phyloP scores from a whole-genome alignment of 2,329 filamentous ascomycete genomes.

The Hyphodiscus sp. region DNA sequence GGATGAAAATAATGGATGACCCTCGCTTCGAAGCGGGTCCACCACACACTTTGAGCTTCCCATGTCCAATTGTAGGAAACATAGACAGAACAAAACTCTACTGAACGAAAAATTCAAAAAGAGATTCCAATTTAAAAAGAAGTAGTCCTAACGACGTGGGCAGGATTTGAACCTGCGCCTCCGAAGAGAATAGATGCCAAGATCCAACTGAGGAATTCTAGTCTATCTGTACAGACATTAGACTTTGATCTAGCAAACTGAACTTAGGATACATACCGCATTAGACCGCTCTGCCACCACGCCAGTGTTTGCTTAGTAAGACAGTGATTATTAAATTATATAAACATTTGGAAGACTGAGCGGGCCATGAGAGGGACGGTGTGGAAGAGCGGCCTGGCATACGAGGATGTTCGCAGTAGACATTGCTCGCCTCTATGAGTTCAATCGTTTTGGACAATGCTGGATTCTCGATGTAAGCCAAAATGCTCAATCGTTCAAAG shows the following conservation, averaged over 20 bases:
- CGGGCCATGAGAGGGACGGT: neutral
- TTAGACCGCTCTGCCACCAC: neutral
- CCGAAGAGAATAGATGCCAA: neutral
- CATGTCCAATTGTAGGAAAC: neutral
- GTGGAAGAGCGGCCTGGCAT: neutral
- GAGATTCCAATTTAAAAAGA: neutral
- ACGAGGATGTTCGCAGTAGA: too few relatives aligned
- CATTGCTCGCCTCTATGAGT: too few relatives aligned
- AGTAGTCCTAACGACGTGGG: neutral
- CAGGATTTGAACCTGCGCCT: neutral
- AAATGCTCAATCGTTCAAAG: too few relatives aligned
- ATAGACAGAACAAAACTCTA: neutral
- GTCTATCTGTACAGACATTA: neutral
- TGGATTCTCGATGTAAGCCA: too few relatives aligned
- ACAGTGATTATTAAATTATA: neutral
- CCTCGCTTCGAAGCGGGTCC: too few relatives aligned
- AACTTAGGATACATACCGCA: neutral
- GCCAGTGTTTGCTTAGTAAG: neutral
- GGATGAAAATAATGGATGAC: too few relatives aligned
- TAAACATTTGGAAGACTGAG: neutral
- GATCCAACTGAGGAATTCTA: neutral
- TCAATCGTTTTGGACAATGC: too few relatives aligned
- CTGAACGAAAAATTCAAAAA: neutral
- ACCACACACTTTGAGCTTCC: too few relatives aligned
- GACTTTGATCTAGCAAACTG: neutral